phyloP scores from a whole-genome alignment of 208 protist species.

The Borovskyia barvae region DNA sequence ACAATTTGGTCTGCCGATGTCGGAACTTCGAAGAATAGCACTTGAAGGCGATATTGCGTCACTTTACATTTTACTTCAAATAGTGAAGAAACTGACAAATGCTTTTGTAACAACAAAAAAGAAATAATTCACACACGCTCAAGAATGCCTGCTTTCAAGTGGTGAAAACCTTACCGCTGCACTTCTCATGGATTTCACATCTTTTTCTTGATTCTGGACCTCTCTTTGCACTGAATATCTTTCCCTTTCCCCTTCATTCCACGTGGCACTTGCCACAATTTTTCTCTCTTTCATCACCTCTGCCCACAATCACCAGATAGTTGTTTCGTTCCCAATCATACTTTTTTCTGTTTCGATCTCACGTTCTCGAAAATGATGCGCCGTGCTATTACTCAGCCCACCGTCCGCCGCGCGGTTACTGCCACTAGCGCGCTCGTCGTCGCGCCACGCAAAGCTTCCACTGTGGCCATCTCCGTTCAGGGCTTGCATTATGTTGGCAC shows the following conservation, averaged over 20 bases:
- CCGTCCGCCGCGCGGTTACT: conserved; percentile 43
- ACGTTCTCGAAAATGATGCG: conserved; percentile 74
- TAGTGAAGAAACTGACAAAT: conserved; percentile 1
- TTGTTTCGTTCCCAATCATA: background rate
- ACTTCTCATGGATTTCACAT: background rate
- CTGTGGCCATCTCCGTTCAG: conserved; percentile 87
- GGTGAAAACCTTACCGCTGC: background rate
- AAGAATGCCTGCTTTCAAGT: background rate
- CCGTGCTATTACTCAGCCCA: conserved; percentile 68
- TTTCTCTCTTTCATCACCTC: background rate
- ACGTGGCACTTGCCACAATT: background rate
- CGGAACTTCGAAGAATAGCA: conserved; percentile 14
- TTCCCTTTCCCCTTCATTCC: conserved; percentile 8
- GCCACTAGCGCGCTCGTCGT: conserved; percentile 39
- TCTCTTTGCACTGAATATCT: background rate
- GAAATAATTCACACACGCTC: background rate
- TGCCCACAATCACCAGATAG: background rate
- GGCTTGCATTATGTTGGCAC: conserved; percentile 92
- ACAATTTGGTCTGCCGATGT: conserved; percentile 69
- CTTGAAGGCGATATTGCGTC: background rate
- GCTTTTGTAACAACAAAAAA: conserved; percentile 9
- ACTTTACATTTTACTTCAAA: background rate
- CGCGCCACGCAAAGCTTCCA: conserved; percentile 66
- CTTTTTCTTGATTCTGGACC: conserved; percentile 1
- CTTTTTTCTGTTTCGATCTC: background rate